Base-by-base conservation (phyloP, 2,329 filamentous ascomycete species). In the Annulohypoxylon truncatum region DNA sequence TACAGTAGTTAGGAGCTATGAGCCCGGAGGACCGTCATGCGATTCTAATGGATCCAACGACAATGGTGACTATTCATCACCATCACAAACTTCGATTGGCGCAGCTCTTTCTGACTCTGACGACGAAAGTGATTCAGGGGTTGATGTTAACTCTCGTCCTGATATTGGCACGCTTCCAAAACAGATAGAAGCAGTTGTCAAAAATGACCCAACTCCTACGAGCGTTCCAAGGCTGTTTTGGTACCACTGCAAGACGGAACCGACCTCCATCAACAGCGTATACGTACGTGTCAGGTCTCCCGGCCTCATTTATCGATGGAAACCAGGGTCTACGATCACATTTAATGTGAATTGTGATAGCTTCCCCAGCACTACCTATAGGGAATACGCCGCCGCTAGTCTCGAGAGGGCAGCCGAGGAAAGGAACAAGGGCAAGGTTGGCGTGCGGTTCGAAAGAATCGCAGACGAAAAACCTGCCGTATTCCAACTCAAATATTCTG, bases 401-500 rank as follows among this genome's bases (percentile, higher is more conserved):
- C 47, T 60, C 9, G 26, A 53, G 24, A 20, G n/a, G 10, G 47
- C 47, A 35, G 57, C 47, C 7, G 2, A n/a, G 4, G 2, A 33
- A n/a, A 56, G 51, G 59, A 56, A 62, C 28, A 33, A 35, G 12
- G 42, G 33, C 2, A 12, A 33, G 1, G 9, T 44, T 10, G 24
- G 40, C 12, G 52, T 62, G 2, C 24, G 10, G 18, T 62, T 62
- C 24, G 20, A 44, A 42, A 42, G 13, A n/a, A 52, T 62, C 26
- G 8, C 22, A 4, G 31, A 51, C 35, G 13, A 51, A 35, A 4
- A 44, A 12, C 52, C 53, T 13, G 44, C 53, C 10, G 44, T 52
- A 3, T 63, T 63, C 18, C 44, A 51, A n/a, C 35, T 63, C 18
- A n/a, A 20, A 18, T 63, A 62, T 12, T 18, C 2, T 8, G 4